phyloP scores from a whole-genome alignment of 2,329 filamentous ascomycete species.

The Clathrospora elynae region DNA sequence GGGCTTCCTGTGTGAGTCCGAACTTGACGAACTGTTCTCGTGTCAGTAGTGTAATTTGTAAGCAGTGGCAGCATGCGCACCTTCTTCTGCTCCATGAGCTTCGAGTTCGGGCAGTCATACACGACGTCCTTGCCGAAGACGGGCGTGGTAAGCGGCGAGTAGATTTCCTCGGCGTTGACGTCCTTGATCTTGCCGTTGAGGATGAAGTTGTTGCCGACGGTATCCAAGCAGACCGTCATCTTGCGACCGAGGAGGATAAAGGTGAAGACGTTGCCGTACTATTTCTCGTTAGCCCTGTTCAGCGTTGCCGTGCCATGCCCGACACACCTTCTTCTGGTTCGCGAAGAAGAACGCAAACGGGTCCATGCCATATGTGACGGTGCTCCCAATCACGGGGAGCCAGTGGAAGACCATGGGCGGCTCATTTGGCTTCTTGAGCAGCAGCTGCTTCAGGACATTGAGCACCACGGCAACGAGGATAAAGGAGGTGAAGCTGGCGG shows the following conservation, averaged over 20 bases:
- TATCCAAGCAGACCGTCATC: constrained; percentile 83
- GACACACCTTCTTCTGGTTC: constrained; percentile 71
- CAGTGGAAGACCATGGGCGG: constrained; percentile 68
- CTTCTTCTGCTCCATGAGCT: constrained; percentile 97
- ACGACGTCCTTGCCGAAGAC: constrained; percentile 85
- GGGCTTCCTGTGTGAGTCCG: constrained; percentile 74
- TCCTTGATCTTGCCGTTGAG: constrained; percentile 89
- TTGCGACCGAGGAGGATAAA: constrained; percentile 88
- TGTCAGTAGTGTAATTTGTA: constrained; percentile 10
- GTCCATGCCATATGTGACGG: constrained; percentile 92
- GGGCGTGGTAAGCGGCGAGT: constrained; percentile 72
- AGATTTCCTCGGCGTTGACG: constrained; percentile 88
- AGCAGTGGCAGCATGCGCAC: constrained; percentile 52
- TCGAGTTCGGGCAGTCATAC: constrained; percentile 88
- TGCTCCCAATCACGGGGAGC: constrained; percentile 81
- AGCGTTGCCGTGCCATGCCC: constrained; percentile 5
- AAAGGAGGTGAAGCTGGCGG: constrained; percentile 54
- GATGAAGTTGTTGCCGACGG: constrained; percentile 86
- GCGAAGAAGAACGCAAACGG: constrained; percentile 82
- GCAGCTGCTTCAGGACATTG: constrained; percentile 79
- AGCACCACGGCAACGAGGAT: constrained; percentile 65
- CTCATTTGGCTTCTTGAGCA: constrained; percentile 77
- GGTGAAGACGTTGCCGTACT: constrained; percentile 90
- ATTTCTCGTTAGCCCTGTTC: constrained; percentile 27
- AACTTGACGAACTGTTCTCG: constrained; percentile 73